These are phyloP conservation scores for Pseudogymnoascus sp. DNA, from an alignment of 2,329 filamentous ascomycete species.

Conservation along the genomic window DNA sequence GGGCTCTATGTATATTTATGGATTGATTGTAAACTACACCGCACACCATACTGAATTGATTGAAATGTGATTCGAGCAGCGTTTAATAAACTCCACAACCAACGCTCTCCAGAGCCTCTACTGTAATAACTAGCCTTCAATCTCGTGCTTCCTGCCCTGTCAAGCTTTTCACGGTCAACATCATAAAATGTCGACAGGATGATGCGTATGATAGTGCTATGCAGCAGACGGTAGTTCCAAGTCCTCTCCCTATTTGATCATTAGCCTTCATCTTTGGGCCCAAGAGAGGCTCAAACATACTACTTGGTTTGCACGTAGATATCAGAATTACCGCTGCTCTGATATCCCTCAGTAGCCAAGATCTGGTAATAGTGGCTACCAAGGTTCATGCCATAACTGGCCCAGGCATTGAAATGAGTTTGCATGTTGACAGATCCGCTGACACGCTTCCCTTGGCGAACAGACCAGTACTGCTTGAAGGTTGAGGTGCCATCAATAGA, in stretches of 20 bases:
- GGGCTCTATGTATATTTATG: background rate
- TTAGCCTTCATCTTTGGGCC: constrained; percentile 35
- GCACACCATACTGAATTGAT: too few relatives aligned
- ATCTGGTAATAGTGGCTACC: constrained; percentile 46
- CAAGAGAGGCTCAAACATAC: constrained; percentile 32
- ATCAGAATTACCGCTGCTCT: constrained; percentile 40
- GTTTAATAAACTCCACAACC: background rate
- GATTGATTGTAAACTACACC: background rate
- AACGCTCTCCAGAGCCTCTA: background rate
- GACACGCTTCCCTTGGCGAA: constrained; percentile 41
- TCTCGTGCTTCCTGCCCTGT: background rate
- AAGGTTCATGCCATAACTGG: constrained; percentile 37
- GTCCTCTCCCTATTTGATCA: background rate
- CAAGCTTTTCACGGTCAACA: background rate
- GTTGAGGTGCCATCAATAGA: constrained; percentile 38
- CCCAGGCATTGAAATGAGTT: constrained; percentile 48
- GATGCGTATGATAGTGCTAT: background rate
- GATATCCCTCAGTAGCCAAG: constrained; percentile 47
- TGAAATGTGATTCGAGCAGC: background rate
- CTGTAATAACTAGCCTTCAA: background rate
- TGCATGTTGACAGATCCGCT: constrained; percentile 41
- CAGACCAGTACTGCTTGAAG: constrained; percentile 47
- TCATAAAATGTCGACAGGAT: background rate
- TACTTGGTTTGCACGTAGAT: constrained; percentile 26
- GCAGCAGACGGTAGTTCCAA: background rate